Evolutionary conservation across 306 rosid species (phyloP), one percentile per base, ranked within the genome.

Genomic region (Prunus mira): DNA sequence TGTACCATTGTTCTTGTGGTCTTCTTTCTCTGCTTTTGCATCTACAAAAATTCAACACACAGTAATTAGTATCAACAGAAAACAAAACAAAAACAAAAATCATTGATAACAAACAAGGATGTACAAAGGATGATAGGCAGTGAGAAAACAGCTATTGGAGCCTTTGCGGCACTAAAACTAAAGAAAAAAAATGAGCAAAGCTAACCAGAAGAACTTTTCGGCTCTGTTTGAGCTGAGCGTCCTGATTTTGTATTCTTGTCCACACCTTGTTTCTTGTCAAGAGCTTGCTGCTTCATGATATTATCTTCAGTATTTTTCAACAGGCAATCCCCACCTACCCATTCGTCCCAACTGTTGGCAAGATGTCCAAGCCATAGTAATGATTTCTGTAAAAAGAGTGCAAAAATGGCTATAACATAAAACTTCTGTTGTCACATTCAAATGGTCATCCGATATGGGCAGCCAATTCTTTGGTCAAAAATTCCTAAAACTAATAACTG

Each of bases 271-370:
- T 91, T 92, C 78, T 87, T 86, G 83, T 87, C 90, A 73, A 90
- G 88, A 41, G 88, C 86, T 79, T 38, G 84, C 75, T 91, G 97
- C 87, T 91, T 91, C 79, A 9, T 2, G 32, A 90, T 81, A 85
- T 91, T 91, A 82, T 87, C 97, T 78, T 87, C 91, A 28, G 86
- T 88, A 78, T 80, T 71, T 81, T 94, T 91, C 98, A 91, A 74
- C 78, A 94, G 75, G 55, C 94, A 94, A 2, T 88, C 92, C 82
- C 80, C 88, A 76, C 90, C 93, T 68, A 91, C 97, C 97, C 96
- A 91, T 85, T 93, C 98, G 54, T 93, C 98, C 98, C 98, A 93
- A 93, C 98, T 93, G 98, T 91, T 78, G 89, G 84, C 89, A 88
- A 88, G 90, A 93, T 85, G 85, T 81, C 82, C 83, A 89, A 88